Base-by-base conservation (phyloP, 1,139 yeast species). In the Saccharomyces pastorianus region DNA sequence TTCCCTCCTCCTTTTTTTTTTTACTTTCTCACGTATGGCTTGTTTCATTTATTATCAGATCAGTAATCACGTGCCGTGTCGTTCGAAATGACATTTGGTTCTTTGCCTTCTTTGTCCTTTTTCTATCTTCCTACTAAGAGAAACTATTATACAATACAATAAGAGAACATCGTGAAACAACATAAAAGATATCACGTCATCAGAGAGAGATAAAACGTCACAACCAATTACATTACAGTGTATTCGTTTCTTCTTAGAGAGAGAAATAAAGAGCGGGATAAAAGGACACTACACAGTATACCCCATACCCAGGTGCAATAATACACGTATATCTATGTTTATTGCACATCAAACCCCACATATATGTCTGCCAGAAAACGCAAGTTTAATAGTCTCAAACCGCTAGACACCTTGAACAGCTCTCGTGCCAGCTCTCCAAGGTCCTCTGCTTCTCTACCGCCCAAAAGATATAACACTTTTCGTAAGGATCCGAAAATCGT, bases 381-480 rank as follows among this genome's bases (percentile, higher is more conserved):
- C 25, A 38, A 38, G 44, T 38, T 38, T 38, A 38, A 38, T 20
- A 38, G 44, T 38, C 44, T 38, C 26, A 38, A 38, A 38, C 44
- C 44, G 25, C 44, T 38, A 38, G 44, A 38, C 44, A 38, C 44
- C 13, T 38, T 38, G 44, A 38, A 38, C 25, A 38, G 44, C 44
- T n/a, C 44, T 4, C 44, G 44, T 20, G 44, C 44, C 25, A 17
- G 44, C 9, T 34, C 34, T 8, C 38, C 14, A 44, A 55, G 49
- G 27, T 47, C 25, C 29, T 42, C 34, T 8, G 17, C 28, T 4
- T 14, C 46, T 20, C 48, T 32, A 2, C 42, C 20, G 6, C 55
- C 60, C 7, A 55, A 51, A 47, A 51, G 60, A 17, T 57, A 57
- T 51, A 53, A 50, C n/a, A 46, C 47, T 23, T 51, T 52, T 31